phyloP scores from a whole-genome alignment of 768 basidiomycete species.

The Russula sp. region DNA sequence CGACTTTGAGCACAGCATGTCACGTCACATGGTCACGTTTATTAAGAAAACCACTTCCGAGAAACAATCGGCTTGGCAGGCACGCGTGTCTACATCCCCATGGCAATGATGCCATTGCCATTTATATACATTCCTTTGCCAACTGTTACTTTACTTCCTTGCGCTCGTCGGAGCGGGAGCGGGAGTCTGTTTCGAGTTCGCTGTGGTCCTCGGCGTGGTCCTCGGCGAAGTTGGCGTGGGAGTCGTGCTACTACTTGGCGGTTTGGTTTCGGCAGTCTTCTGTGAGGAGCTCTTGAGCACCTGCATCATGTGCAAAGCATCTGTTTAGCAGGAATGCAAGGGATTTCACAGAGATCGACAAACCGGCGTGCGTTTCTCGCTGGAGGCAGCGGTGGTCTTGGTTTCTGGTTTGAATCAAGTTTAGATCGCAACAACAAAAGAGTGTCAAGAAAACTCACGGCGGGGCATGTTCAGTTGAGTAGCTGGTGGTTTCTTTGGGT shows the following conservation, averaged over 20 bases:
- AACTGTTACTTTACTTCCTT: background rate
- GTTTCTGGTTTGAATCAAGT: background rate
- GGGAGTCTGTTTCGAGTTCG: background rate
- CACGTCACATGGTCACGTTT: too few species aligned
- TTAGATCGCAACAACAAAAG: background rate
- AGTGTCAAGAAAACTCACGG: constrained; percentile 11
- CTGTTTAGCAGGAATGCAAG: background rate
- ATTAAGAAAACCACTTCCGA: too few species aligned
- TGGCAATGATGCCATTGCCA: too few species aligned
- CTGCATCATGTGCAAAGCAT: background rate
- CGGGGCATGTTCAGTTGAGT: constrained; percentile 16
- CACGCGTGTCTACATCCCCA: background rate
- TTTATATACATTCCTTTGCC: too few species aligned
- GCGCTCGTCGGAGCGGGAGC: background rate
- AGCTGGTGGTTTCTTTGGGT: constrained; percentile 13
- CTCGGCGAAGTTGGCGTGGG: background rate
- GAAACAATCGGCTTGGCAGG: background rate
- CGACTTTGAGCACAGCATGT: too few species aligned
- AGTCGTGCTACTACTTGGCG: background rate
- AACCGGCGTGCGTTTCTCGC: constrained; percentile 12
- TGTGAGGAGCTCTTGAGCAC: background rate
- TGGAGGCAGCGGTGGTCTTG: background rate
- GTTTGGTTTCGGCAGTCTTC: background rate
- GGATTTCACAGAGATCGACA: background rate
- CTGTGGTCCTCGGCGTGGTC: background rate